A percentile compares a stretch with the other conserved stretches of the same genome.
phyloP scores from a whole-genome alignment of 2,329 filamentous ascomycete genomes.

The Fusarium agapanthi region DNA sequence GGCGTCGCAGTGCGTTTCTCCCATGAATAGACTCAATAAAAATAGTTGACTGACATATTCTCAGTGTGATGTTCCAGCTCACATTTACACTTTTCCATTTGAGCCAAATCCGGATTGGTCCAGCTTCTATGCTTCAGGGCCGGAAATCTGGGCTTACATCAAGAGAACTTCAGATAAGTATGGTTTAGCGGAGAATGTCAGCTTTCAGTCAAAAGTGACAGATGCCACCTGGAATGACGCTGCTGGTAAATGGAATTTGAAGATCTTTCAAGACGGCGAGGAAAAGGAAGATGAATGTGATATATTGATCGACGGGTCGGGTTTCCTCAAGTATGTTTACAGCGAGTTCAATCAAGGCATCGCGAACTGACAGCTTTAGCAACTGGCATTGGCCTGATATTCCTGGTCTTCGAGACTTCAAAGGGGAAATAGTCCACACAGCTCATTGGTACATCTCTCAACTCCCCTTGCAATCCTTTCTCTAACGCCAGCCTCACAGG shows the following conservation, averaged over 20 bases:
- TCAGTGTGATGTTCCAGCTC: not conserved
- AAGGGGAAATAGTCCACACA: conserved; percentile 60
- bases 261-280: not conserved
- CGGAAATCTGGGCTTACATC: not conserved
- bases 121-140: not conserved
- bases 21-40: rapidly evolving
- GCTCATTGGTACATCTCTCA: conserved; percentile 33
- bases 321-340: not conserved
- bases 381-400: conserved; percentile 56
- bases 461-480: rapidly evolving
- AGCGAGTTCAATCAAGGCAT: rapidly evolving
- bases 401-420: conserved; percentile 57
- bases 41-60: not conserved
- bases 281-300: not conserved
- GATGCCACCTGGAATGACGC: not conserved
- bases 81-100: not conserved
- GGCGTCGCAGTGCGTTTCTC: not conserved
- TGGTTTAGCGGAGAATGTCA: not conserved
- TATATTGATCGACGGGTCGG: not conserved
- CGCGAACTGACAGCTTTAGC: not conserved
- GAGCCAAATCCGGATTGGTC: not conserved
- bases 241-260: not conserved
- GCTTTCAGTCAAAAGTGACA: not conserved
- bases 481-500: not conserved
- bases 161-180: not conserved